Conservation (phyloP, 306 rosid genomes). For the Pyrus pyrifolia region DNA sequence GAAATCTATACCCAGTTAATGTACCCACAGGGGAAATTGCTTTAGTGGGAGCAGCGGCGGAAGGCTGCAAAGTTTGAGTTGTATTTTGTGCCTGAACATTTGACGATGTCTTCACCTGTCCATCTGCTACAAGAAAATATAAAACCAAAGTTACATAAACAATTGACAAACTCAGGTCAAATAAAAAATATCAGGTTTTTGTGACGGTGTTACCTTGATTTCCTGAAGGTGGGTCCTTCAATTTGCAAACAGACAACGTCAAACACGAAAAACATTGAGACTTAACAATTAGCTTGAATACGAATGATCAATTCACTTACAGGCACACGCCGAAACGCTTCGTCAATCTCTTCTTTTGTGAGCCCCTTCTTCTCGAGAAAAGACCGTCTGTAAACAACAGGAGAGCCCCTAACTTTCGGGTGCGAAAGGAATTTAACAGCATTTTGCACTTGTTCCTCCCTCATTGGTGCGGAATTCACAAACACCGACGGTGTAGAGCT, state of each 20-base stretch:
- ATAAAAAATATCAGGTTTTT: slow-evolving; percentile 4
- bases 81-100: slow-evolving; percentile 46
- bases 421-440: slow-evolving; percentile 86
- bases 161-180: slow-evolving; percentile 7
- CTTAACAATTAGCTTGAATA: background rate
- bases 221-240: slow-evolving; percentile 65
- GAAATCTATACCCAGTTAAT: slow-evolving; percentile 47
- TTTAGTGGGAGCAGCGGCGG: slow-evolving; percentile 36
- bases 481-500: slow-evolving; percentile 58
- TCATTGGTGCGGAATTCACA: slow-evolving; percentile 71
- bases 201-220: slow-evolving; percentile 52
- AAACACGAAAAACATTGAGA: slow-evolving; percentile 5
- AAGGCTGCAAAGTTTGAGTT: slow-evolving; percentile 49
- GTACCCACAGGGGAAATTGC: slow-evolving; percentile 35
- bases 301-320: slow-evolving; percentile 36
- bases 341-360: slow-evolving; percentile 96
- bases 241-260: slow-evolving; percentile 8
- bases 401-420: slow-evolving; percentile 91
- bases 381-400: slow-evolving; percentile 75
- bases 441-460: slow-evolving; percentile 95
- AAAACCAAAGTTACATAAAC: slow-evolving; percentile 12
- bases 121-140: slow-evolving; percentile 38
- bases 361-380: slow-evolving; percentile 94
- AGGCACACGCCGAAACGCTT: slow-evolving; percentile 87
- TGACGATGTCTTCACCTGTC: slow-evolving; percentile 39